Base-by-base conservation (phyloP, 2,329 filamentous ascomycete genomes). In the Cercospora citrullina region DNA sequence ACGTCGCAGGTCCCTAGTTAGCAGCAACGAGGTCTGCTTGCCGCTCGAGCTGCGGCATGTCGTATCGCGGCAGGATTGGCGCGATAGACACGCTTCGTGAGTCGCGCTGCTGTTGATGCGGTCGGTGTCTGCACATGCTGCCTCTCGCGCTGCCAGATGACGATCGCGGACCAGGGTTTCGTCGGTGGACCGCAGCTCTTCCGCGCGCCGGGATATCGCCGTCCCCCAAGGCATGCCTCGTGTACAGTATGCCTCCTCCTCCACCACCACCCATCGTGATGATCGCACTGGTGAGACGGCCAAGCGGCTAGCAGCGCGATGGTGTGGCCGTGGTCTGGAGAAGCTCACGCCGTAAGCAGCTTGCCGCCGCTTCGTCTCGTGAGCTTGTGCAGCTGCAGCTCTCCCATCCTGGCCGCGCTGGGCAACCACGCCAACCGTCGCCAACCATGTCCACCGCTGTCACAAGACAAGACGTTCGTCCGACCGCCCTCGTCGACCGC, bases 321-420 rank as follows among this genome's bases (percentile, higher is more conserved):
- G 36, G 36, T 39, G 36, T 39, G 14, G 36, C 36, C 14, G 18
- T 21, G 45, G 18, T 23, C 45, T 18, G 42, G 42, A 48, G n/a
- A 48, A 48, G 42, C 51, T 30, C 51, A 51, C 23, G 8, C 28
- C 16, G 28, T 6, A 14, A 33, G 10, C 4, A 61, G 59, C 59
- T 42, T 45, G 33, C 36, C 16, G 33, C 36, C 16, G 33, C 36
- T 23, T 33, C 39, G 42, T 63, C 60, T 53, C 60, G 60, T 63
- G 60, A 63, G 60, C 60, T 36, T n/a, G 39, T 63, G 60, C 60
- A 63, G 36, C 42, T 45, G 45, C 28, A 57, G n/a, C 45, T 30
- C 21, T 8, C 14, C 23, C 36, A 12, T 36, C 42, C 36, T 18
- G n/a, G 18, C 33, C 5, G 28, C 28, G 28, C 33, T 36, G 33